Base-by-base conservation (phyloP, 202 grass and related monocot species). In the Panicum virgatum region DNA sequence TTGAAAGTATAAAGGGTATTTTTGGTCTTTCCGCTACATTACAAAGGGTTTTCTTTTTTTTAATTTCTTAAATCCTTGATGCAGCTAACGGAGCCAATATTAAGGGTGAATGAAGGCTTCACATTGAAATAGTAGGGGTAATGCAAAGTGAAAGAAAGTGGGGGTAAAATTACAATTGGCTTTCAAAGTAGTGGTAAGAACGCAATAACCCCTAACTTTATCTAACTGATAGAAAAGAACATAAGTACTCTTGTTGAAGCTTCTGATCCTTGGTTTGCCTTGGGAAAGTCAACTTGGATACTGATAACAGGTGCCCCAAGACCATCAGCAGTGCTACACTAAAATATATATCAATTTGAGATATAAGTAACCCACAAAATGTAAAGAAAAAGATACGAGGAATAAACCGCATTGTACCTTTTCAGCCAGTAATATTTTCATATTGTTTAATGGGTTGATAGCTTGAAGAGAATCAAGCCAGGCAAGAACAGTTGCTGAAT, bases 201-300 rank as follows among this genome's bases (percentile, higher is more conserved):
- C n/a, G n/a, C n/a, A n/a, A n/a, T n/a, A n/a, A n/a, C n/a, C n/a
- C n/a, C n/a, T n/a, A n/a, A n/a, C n/a, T 83, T 76, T 61, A n/a
- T n/a, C n/a, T n/a, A 56, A 82, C n/a, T 77, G 19, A 90, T 74
- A 56, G 45, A 78, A 87, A 83, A 83, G 47, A 73, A 78, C 83
- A 51, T 44, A 86, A 73, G 54, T 90, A 95, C 90, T 89, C 78
- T 82, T 91, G 82, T 82, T 69, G 77, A 95, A 68, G 88, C 86
- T 89, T 91, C 84, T 60, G 77, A 76, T 45, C 78, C 86, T 58
- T 81, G 42, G 27, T 91, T 84, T 67, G 87, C 87, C 69, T 91
- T 84, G 62, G 92, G 86, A 61, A 91, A 82, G 78, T 93, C 87
- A 50, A 95, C 79, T 90, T 98, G 77, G 76, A 95, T 66, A 85